phyloP scores from a whole-genome alignment of 2,329 filamentous ascomycete species.

The Intubia oerlemansii region DNA sequence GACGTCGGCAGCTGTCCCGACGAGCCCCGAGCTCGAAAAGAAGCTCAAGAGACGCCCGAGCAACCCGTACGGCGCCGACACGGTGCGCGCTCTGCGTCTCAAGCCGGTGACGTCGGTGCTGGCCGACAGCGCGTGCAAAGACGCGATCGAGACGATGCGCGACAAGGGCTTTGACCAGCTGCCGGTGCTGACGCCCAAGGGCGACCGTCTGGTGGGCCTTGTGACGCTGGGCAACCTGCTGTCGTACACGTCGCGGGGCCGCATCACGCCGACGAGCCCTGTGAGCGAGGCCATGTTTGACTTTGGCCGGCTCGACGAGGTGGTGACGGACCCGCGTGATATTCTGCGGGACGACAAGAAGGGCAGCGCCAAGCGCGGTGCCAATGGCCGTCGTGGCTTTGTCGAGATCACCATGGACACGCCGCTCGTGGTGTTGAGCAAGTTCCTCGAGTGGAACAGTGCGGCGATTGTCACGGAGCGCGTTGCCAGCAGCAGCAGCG shows the following conservation, averaged over 20 bases:
- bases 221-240: slow-evolving; percentile 91
- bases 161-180: slow-evolving; percentile 97
- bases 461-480: slow-evolving; percentile 84
- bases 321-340: slow-evolving; percentile 69
- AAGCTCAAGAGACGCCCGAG: slow-evolving; percentile 17
- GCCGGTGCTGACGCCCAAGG: slow-evolving; percentile 55
- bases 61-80: slow-evolving; percentile 59
- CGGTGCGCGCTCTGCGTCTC: slow-evolving; percentile 61
- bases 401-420: slow-evolving; percentile 91
- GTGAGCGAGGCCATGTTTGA: slow-evolving; percentile 93
- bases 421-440: slow-evolving; percentile 58
- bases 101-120: slow-evolving; percentile 84
- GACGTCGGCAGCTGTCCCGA: slow-evolving; percentile 21
- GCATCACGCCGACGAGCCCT: slow-evolving; percentile 49
- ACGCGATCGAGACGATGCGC: slow-evolving; percentile 93
- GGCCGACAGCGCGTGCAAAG: slow-evolving; percentile 48
- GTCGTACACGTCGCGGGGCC: slow-evolving; percentile 68
- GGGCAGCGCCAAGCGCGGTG: slow-evolving; percentile 3
- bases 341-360: slow-evolving; percentile 16
- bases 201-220: slow-evolving; percentile 62
- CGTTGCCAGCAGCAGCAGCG: slow-evolving; percentile 6
- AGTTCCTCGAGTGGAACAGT: slow-evolving; percentile 96
- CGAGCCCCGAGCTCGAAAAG: slow-evolving; percentile 12
- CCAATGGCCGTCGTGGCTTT: slow-evolving; percentile 42
- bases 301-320: slow-evolving; percentile 69